Conservation (phyloP, 1,284 basidiomycete species). For the Boletus chippewaensis region DNA sequence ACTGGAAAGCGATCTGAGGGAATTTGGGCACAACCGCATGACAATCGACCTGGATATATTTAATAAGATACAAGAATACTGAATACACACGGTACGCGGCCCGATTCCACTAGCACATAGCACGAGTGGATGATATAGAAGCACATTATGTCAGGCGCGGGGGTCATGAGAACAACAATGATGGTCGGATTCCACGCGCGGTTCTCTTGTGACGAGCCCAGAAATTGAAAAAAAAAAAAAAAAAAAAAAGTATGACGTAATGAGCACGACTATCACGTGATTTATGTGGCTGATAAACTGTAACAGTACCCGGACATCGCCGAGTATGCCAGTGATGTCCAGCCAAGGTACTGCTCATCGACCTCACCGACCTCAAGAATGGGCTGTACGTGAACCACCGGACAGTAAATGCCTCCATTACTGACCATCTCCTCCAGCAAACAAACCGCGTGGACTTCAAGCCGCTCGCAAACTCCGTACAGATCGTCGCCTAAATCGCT, state of each 20-base stretch:
- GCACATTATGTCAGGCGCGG: too few species aligned
- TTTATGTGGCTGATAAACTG: conserved; percentile 34
- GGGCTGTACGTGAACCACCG: conserved; percentile 62
- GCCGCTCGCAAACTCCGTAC: conserved; percentile 98
- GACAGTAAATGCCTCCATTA: background rate
- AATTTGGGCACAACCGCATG: background rate
- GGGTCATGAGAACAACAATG: too few species aligned
- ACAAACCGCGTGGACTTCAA: conserved; percentile 99
- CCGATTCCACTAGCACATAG: conserved; percentile 5
- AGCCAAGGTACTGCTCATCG: conserved; percentile 27
- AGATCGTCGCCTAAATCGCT: conserved; percentile 93
- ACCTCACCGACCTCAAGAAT: conserved; percentile 59
- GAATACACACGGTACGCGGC: conserved; percentile 2
- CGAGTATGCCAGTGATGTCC: conserved; percentile 11
- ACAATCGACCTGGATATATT: conserved; percentile 1
- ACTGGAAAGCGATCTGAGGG: background rate
- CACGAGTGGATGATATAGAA: background rate
- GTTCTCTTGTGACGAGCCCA: background rate
- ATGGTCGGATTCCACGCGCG: background rate
- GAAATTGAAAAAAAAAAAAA: too few species aligned
- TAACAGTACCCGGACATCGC: conserved; percentile 29
- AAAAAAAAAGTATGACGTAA: too few species aligned
- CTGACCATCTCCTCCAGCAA: conserved; percentile 46
- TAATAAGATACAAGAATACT: conserved; percentile 8
- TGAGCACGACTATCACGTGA: background rate